These are phyloP conservation scores for Lyophyllum shimeji DNA, from an alignment of 768 basidiomycete genomes.

Conservation along the genomic window DNA sequence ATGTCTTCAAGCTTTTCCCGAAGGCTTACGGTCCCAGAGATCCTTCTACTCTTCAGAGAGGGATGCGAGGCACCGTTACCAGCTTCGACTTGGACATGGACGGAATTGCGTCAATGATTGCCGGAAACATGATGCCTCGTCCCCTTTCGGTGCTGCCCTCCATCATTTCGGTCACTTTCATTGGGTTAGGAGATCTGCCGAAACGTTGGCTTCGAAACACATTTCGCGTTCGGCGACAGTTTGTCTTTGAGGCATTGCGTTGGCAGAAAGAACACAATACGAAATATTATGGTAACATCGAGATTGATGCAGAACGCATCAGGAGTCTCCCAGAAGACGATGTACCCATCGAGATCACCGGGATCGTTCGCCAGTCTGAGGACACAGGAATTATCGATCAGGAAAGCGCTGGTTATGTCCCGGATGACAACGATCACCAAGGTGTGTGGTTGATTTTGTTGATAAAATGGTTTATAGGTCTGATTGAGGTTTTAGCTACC, in stretches of 20 bases:
- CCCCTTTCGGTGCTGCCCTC: conserved; percentile 27
- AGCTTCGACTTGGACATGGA: conserved; percentile 26
- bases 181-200: conserved; percentile 23
- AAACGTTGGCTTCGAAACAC: conserved; percentile 3
- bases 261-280: conserved; percentile 38
- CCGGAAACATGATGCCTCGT: conserved; percentile 33
- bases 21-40: not conserved
- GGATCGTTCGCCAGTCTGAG: not conserved
- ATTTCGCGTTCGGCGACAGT: conserved; percentile 30
- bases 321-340: not conserved
- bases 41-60: conserved; percentile 19
- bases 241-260: conserved; percentile 26
- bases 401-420: conserved; percentile 32
- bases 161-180: conserved; percentile 32
- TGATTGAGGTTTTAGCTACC: too few relatives aligned
- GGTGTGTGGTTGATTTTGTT: not conserved
- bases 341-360: conserved; percentile 16
- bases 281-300: conserved; percentile 27
- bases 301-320: not conserved
- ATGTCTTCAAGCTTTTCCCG: conserved; percentile 36
- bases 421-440: conserved; percentile 22
- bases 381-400: conserved; percentile 10
- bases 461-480: too few relatives aligned
- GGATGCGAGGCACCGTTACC: conserved; percentile 35
- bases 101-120: conserved; percentile 29